Base-by-base conservation (phyloP, 1,139 yeast genomes). In the Hyphopichia buzzinii region DNA sequence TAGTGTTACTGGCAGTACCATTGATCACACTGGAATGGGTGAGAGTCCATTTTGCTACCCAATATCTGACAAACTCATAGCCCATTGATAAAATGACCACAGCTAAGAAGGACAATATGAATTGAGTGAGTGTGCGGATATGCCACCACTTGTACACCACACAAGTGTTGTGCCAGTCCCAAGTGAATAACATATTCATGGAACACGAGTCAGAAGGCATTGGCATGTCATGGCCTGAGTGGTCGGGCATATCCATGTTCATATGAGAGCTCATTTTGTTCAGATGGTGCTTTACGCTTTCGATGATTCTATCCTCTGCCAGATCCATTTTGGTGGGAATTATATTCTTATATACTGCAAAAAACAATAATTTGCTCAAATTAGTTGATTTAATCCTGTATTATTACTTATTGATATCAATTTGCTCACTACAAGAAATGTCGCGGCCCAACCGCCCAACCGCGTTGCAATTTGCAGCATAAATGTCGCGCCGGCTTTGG, bases 131-230 rank as follows among this genome's bases (percentile, higher is more conserved):
- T 1, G 81, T 72, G 33, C 65, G 69, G 34, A 85, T 73, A 47
- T 83, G 90, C 95, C 95, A 85, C 88, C 90, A 83, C 42, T 64
- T 60, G 58, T 82, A 84, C 10, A 85, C 74, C 12, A 85, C 75
- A 54, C 95, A 85, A 11, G 85, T 68, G 54, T 85, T 76, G 35
- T 74, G 67, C 65, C 85, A 81, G 47, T 80, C 77, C 94, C 95
- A 86, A 8, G 90, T 84, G 58, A 85, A 84, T n/a, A 83, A 51
- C 92, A 84, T 85, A 16, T 35, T 30, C 34, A 30, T 26, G 10
- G 33, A 30, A 17, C 33, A 30, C 35, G 19, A 19, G 8, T 25
- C 26, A 10, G 21, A 25, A 6, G 22, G 19, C 8, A 5, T 5
- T 11, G 35, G 31, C 35, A 33, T 33, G 21, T 27, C 31, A 13